These are phyloP conservation scores for Colletotrichum sp. DNA, from an alignment of 2,329 filamentous ascomycete species.

Conservation along the genomic window DNA sequence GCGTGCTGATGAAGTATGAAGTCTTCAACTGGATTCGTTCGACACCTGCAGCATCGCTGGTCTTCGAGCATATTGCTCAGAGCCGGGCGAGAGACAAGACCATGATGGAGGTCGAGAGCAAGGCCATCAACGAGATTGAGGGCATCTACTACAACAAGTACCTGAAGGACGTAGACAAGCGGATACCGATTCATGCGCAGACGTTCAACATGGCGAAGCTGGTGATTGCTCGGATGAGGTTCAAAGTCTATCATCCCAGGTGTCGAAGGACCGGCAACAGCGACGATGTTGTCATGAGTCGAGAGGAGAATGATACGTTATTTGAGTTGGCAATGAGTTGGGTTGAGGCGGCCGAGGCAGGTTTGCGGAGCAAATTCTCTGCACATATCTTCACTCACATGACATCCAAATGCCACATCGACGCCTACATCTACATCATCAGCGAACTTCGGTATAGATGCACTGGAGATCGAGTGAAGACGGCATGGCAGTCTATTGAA, in stretches of 20 bases:
- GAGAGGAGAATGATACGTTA: conserved; percentile 25
- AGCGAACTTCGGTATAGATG: conserved; percentile 31
- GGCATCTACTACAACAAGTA: conserved; percentile 27
- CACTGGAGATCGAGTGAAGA: conserved; percentile 16
- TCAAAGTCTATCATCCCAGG: conserved; percentile 32
- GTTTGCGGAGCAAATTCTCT: conserved; percentile 29
- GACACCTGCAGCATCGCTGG: conserved; percentile 23
- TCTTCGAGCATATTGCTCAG: conserved; percentile 21
- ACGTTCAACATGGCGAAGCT: conserved; percentile 26
- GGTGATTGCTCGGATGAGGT: conserved; percentile 30
- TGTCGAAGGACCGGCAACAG: background rate
- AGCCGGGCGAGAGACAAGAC: background rate
- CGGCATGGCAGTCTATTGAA: conserved; percentile 32
- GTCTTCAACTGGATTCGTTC: conserved; percentile 28
- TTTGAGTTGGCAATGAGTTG: conserved; percentile 28
- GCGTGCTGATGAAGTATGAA: conserved; percentile 32
- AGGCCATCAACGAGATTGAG: conserved; percentile 31
- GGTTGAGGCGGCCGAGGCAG: conserved; percentile 26
- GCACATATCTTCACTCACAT: conserved; percentile 32
- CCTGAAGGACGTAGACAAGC: conserved; percentile 23
- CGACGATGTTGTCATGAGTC: conserved; percentile 17
- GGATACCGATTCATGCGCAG: conserved; percentile 32
- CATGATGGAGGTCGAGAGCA: conserved; percentile 20
- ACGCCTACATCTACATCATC: conserved; percentile 34
- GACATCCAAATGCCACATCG: conserved; percentile 29